phyloP scores from a whole-genome alignment of 2,329 filamentous ascomycete genomes.

The Harringtonia aguacate region DNA sequence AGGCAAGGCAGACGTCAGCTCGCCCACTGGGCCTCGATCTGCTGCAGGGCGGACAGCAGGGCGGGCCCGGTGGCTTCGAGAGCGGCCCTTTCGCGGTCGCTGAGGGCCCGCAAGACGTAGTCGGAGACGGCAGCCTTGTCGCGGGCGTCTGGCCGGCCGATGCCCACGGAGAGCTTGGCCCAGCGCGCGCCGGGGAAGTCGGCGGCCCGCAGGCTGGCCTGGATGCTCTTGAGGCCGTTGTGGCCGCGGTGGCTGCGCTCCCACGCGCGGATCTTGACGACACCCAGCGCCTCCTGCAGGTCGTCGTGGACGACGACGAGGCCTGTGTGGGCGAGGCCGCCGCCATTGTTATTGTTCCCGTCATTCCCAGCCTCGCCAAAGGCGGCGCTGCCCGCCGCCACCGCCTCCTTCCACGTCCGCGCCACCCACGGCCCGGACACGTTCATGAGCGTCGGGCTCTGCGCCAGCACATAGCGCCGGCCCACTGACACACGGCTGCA shows the following conservation, averaged over 20 bases:
- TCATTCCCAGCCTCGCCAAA: no score
- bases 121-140: constrained; percentile 56
- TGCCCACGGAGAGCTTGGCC: constrained; percentile 67
- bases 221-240: constrained; percentile 63
- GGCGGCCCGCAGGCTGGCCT: constrained; percentile 32
- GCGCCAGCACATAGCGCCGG: constrained; percentile 54
- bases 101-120: constrained; percentile 68
- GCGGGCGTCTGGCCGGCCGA: constrained; percentile 68
- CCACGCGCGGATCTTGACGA: constrained; percentile 54
- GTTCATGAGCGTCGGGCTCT: constrained; percentile 78
- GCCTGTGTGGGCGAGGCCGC: constrained; percentile 8
- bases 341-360: constrained; percentile 19
- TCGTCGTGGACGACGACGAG: constrained; percentile 86
- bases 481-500: constrained; percentile 36
- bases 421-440: constrained; percentile 62
- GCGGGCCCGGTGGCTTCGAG: constrained; percentile 42
- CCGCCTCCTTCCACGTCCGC: constrained; percentile 50
- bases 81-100: constrained; percentile 32
- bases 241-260: constrained; percentile 57
- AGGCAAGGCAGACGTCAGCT: no score
- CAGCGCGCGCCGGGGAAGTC: constrained; percentile 32
- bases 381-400: constrained; percentile 14
- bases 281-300: constrained; percentile 61
- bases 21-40: constrained; percentile 31
- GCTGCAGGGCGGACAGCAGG: constrained; percentile 38